These are phyloP conservation scores for Cladosporium sp. DNA, from an alignment of 2,329 filamentous ascomycete genomes.

Conservation along the genomic window DNA sequence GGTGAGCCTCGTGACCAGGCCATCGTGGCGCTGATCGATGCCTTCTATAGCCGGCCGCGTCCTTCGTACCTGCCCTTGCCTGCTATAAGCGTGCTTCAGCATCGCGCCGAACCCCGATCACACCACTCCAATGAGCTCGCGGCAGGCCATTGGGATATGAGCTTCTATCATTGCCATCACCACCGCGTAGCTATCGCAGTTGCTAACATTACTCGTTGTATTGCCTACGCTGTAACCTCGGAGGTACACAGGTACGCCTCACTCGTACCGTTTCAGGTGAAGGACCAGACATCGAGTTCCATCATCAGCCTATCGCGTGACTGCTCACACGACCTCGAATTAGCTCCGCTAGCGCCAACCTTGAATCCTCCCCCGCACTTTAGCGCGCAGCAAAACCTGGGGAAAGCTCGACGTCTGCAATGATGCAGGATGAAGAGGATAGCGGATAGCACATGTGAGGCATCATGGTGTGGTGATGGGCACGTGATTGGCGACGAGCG, in stretches of 20 bases:
- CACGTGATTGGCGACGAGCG: not conserved
- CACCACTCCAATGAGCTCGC: not conserved
- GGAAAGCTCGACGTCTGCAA: not conserved
- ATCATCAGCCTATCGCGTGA: not conserved
- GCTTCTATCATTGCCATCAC: not conserved
- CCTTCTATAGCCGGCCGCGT: not conserved
- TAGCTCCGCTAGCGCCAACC: not conserved
- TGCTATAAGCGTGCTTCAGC: not conserved
- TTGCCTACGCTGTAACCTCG: not conserved
- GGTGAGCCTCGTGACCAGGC: slow-evolving; percentile 1
- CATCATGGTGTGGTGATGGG: not conserved
- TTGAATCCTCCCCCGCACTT: not conserved
- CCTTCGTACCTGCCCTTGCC: slow-evolving; percentile 6
- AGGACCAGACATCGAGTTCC: not conserved
- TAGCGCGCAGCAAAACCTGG: not conserved
- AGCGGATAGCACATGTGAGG: not conserved
- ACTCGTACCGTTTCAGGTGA: too few relatives aligned
- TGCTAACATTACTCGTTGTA: not conserved
- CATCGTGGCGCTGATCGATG: not conserved
- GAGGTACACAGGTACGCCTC: not conserved
- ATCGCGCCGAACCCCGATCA: not conserved
- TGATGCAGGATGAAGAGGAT: not conserved
- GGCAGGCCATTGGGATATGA: not conserved
- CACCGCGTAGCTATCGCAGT: not conserved
- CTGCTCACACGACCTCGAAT: not conserved